Evolutionary conservation across 371 early-diverging fungal genomes (phyloP), one percentile per base, ranked within the genome.

Genomic region (Apophysomyces sp.): DNA sequence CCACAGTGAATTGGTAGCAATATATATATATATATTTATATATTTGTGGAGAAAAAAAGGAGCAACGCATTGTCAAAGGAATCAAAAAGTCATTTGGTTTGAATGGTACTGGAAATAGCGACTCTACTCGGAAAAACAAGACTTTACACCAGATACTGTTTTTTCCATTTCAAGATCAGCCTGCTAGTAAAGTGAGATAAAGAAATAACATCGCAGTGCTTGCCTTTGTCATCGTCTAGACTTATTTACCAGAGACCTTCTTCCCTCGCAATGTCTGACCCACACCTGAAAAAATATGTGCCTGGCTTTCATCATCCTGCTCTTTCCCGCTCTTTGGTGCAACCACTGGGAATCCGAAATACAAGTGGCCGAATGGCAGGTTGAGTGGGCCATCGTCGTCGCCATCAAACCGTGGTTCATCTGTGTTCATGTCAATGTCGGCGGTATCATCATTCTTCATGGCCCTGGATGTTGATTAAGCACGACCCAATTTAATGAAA

Each of bases 361-460:
- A 98, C 32, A 98, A 80, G 34, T 89, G 90, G 4, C 96, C 96
- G 55, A 92, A 81, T 0, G 98, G 97, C 40, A 98, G 66, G 52
- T 89, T 86, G 49, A 98, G 74, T 0, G 94, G 94, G 4, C 89
- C 89, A 2, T 93, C 93, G 8, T 78, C 71, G n/a, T 84, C 71
- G 0, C 76, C 67, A 51, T 79, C 81, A 60, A 62, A 60, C 32
- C 69, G 60, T 28, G 65, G 73, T 55, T 67, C 63, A 21, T 67
- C 52, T 39, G 75, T 69, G 9, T 74, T 68, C 16, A 53, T 54
- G 60, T 71, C 73, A 12, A 56, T 58, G 28, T 67, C 51, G 41
- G 62, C 53, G 6, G 16, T 16, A 58, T 51, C 55, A 18, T 26
- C 26, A 26, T 40, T 57, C 11, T 49, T 57, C 9, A 41, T 55